Evolutionary conservation across 2,329 filamentous ascomycete species (phyloP).

Genomic region (Fusarium sp.): DNA sequence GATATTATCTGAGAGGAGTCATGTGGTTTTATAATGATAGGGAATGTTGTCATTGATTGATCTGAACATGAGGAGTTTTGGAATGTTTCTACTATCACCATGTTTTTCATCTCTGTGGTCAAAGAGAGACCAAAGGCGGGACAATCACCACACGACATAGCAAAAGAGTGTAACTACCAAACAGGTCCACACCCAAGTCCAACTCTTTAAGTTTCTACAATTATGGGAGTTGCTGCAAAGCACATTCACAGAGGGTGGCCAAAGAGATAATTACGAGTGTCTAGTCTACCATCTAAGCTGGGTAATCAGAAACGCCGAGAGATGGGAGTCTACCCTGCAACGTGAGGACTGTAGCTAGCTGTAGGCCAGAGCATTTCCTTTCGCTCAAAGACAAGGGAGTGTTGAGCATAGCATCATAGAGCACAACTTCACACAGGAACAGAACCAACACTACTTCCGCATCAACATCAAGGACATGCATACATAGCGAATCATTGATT

Average conservation of each 20-base stretch:
- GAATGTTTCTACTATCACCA: neutral
- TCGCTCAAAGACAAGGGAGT: neutral
- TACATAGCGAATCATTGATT: neutral
- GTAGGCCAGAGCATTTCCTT: too few species aligned
- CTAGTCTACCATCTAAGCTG: neutral
- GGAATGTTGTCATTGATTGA: neutral
- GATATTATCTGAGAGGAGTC: neutral
- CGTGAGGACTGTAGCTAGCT: neutral
- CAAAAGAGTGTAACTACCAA: neutral
- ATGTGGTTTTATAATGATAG: neutral
- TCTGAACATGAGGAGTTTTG: fast-evolving
- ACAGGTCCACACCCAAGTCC: neutral
- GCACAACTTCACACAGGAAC: neutral
- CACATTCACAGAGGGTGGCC: fast-evolving
- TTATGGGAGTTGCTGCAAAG: neutral
- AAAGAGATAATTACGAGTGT: neutral
- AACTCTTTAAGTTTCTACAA: neutral
- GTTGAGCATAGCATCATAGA: neutral
- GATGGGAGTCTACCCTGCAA: neutral
- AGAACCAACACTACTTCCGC: neutral
- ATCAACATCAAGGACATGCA: neutral
- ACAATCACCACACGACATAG: neutral
- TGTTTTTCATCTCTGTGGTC: neutral
- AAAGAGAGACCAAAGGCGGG: neutral
- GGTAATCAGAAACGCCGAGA: neutral